Percentiles rank a stretch among this genome's conserved stretches.
Evolutionary conservation across 768 basidiomycete genomes (phyloP).

Genomic region (Pleurotus ostreatus): DNA sequence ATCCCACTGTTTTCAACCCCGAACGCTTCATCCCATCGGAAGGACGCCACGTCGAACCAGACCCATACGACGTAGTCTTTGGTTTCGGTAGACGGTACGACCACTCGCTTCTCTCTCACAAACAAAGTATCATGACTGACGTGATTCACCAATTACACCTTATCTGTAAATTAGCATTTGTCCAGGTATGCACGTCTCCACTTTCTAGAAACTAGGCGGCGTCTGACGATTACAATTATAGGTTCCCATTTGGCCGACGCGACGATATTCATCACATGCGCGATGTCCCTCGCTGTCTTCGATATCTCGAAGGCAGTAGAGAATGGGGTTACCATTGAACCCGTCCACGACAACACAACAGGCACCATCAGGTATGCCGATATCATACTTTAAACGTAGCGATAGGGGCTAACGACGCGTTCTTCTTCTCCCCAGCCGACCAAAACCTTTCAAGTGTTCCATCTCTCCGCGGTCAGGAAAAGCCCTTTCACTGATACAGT

Average conservation of each 20-base stretch:
- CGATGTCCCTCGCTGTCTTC: slow-evolving; percentile 48
- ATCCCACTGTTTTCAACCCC: slow-evolving; percentile 55
- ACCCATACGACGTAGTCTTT: slow-evolving; percentile 61
- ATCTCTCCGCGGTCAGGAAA: slow-evolving; percentile 59
- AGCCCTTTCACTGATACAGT: slow-evolving; percentile 49
- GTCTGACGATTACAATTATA: neutral
- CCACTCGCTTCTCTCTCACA: neutral
- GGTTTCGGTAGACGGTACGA: slow-evolving; percentile 66
- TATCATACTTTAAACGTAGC: neutral
- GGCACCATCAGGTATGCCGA: slow-evolving; percentile 57
- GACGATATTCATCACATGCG: slow-evolving; percentile 49
- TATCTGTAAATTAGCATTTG: slow-evolving; percentile 32
- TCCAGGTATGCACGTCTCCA: slow-evolving; percentile 32
- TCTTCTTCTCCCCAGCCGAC: slow-evolving; percentile 36
- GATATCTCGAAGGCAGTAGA: slow-evolving; percentile 44
- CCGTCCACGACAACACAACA: slow-evolving; percentile 52
- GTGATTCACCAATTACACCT: neutral
- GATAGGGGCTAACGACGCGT: slow-evolving; percentile 7
- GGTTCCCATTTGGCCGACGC: slow-evolving; percentile 53
- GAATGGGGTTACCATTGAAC: slow-evolving; percentile 42
- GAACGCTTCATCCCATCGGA: slow-evolving; percentile 52
- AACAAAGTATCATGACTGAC: neutral
- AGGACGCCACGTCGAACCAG: slow-evolving; percentile 39
- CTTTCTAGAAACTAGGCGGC: neutral
- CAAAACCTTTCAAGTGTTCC: slow-evolving; percentile 56